Base-by-base conservation (phyloP, 345 rosid species). In the Syzygium jambos region DNA sequence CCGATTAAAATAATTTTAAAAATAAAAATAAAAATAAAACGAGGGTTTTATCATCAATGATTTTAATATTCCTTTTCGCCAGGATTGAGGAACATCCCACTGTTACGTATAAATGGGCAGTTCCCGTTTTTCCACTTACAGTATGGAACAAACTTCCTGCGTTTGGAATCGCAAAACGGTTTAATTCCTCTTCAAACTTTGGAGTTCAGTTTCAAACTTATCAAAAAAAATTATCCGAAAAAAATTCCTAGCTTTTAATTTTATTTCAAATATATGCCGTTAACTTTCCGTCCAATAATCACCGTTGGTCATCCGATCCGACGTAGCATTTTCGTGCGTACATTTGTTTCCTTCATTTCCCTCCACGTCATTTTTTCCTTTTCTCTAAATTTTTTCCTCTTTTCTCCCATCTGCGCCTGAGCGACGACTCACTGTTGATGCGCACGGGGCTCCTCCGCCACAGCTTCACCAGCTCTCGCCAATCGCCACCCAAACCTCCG, bases 111-210 rank as follows among this genome's bases (percentile, higher is more conserved):
- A 85, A 29, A 51, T 38, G 85, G 87, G 68, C 53, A 85, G 78
- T 68, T 54, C 17, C 55, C 65, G n/a, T 82, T 49, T 87, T 90
- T 90, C 94, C 87, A 86, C 88, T 88, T 91, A 78, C 80, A 83
- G 93, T 30, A 92, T 90, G 91, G 73, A 89, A 86, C 91, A 92
- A 17, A 63, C 13, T 86, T 89, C 91, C 91, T 90, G 92, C 91
- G 88, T 90, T 89, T 87, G 92, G 92, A 90, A 84, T 88, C 91
- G 89, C 54, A 86, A 43, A 43, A 43, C 46, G 46, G 46, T 43
- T 6, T 43, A 5, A 43, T 41, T 41, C 6, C 43, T 0, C 43
- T 41, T 4, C 43, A 41, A 41, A 4, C 5, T 41, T 41, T 41
- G n/a, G 43, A 41, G 43, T 41, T 41, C 43, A 41, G 3, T 41